Evolutionary conservation across 2,329 filamentous ascomycete species (phyloP).

Genomic region (Coniochaeta ligniaria): DNA sequence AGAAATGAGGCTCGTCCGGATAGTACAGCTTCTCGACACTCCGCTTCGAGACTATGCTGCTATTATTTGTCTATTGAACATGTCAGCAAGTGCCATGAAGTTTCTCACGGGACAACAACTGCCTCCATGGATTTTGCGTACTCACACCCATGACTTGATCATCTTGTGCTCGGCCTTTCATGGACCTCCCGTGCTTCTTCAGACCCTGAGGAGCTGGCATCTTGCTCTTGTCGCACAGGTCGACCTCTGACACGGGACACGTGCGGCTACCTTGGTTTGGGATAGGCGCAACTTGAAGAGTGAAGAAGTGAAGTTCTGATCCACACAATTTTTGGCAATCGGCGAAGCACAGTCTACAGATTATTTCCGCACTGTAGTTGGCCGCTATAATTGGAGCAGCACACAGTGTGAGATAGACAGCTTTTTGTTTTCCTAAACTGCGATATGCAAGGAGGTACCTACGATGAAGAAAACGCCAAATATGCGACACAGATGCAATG

Average conservation of each 20-base stretch:
- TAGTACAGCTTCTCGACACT: conserved; percentile 89
- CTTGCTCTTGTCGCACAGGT: neutral
- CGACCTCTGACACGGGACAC: neutral
- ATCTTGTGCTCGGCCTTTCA: neutral
- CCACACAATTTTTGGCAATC: neutral
- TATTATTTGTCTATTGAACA: conserved; percentile 68
- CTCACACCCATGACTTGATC: conserved; percentile 3
- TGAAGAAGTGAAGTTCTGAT: neutral
- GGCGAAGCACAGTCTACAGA: neutral
- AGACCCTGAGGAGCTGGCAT: neutral
- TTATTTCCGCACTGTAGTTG: neutral
- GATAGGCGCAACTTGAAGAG: neutral
- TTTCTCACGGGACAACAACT: neutral
- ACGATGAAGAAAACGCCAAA: neutral
- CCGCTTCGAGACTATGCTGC: conserved; percentile 85
- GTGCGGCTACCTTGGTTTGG: neutral
- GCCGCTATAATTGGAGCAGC: no score
- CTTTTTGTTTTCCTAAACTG: neutral
- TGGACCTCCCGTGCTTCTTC: neutral
- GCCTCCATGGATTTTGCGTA: neutral
- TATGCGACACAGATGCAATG: neutral
- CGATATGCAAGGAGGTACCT: neutral
- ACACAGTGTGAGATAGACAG: neutral
- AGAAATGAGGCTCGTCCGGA: conserved; percentile 70
- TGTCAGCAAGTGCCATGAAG: neutral